phyloP scores from a whole-genome alignment of 768 basidiomycete species.

The Leccinum arenicola region DNA sequence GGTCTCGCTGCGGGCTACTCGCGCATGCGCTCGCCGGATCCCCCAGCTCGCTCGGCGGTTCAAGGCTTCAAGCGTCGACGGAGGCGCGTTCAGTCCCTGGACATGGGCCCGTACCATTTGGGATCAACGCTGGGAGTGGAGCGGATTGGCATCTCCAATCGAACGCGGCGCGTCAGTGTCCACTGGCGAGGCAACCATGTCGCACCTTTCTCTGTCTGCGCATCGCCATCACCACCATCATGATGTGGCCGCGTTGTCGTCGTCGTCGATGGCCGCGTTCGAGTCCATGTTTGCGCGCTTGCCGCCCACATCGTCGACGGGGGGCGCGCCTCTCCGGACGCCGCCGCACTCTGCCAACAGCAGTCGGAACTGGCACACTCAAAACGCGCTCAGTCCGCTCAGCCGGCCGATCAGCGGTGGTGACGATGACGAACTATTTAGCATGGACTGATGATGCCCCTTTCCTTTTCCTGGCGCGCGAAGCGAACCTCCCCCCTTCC shows the following conservation, averaged over 20 bases:
- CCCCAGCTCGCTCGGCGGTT: too few species aligned
- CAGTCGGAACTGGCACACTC: constrained; percentile 35
- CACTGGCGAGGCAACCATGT: constrained; percentile 16
- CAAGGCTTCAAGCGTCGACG: constrained; percentile 23
- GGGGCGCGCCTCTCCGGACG: constrained; percentile 24
- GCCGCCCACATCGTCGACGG: constrained; percentile 15
- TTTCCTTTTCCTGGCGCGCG: not conserved
- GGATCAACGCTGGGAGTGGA: constrained; percentile 26
- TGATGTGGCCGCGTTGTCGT: constrained; percentile 7
- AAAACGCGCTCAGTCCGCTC: constrained; percentile 53
- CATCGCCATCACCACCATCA: constrained; percentile 29
- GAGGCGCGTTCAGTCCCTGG: constrained; percentile 31
- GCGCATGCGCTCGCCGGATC: constrained; percentile 47
- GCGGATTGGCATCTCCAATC: constrained; percentile 30
- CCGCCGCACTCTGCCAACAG: constrained; percentile 22
- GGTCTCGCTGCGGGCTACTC: constrained; percentile 65
- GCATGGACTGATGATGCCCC: constrained; percentile 52
- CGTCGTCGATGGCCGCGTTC: constrained; percentile 12
- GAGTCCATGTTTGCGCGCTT: constrained; percentile 50
- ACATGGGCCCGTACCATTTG: constrained; percentile 30
- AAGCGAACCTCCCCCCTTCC: too few species aligned
- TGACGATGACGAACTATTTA: constrained; percentile 68
- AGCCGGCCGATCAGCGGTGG: constrained; percentile 51
- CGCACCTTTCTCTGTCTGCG: constrained; percentile 23
- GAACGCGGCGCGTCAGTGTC: constrained; percentile 21